Conservation (phyloP, 108 stramenopile genomes). For the Skeletonema menzelii region DNA sequence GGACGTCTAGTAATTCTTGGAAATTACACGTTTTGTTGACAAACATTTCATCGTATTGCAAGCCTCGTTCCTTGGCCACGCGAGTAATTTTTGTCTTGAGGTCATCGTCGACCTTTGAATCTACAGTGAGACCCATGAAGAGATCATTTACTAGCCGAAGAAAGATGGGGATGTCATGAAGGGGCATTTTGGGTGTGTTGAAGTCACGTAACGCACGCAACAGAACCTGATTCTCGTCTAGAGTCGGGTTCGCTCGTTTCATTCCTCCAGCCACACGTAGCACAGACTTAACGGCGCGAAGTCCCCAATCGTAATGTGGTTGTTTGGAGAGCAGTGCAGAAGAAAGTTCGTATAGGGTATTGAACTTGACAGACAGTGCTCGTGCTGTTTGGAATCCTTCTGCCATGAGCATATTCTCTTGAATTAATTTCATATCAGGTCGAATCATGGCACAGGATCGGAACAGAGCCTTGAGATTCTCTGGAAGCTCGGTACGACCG, state of each 20-base stretch:
- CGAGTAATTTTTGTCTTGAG: slow-evolving; percentile 65
- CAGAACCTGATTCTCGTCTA: slow-evolving; percentile 85
- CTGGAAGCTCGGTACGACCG: slow-evolving; percentile 89
- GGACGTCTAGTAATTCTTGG: slow-evolving; percentile 89
- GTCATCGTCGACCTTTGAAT: slow-evolving; percentile 78
- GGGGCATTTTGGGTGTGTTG: slow-evolving; percentile 91
- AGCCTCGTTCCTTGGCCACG: slow-evolving; percentile 63
- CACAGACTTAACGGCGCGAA: slow-evolving; percentile 91
- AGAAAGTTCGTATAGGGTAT: slow-evolving; percentile 86
- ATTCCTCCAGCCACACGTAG: slow-evolving; percentile 88
- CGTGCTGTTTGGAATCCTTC: slow-evolving; percentile 91
- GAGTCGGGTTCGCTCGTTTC: slow-evolving; percentile 87
- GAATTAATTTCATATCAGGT: slow-evolving; percentile 89
- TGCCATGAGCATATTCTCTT: slow-evolving; percentile 95
- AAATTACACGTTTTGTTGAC: slow-evolving; percentile 78
- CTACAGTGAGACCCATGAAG: slow-evolving; percentile 86
- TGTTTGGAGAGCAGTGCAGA: slow-evolving; percentile 88
- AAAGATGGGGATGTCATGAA: slow-evolving; percentile 88
- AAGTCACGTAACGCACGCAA: slow-evolving; percentile 94
- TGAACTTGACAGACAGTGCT: slow-evolving; percentile 88
- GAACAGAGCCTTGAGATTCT: slow-evolving; percentile 91
- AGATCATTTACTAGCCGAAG: slow-evolving; percentile 86
- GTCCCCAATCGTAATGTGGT: slow-evolving; percentile 92
- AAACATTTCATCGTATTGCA: slow-evolving; percentile 73
- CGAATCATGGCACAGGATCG: slow-evolving; percentile 94